These are phyloP conservation scores for Carallia pectinifolia DNA, from an alignment of 345 rosid species.

Conservation along the genomic window DNA sequence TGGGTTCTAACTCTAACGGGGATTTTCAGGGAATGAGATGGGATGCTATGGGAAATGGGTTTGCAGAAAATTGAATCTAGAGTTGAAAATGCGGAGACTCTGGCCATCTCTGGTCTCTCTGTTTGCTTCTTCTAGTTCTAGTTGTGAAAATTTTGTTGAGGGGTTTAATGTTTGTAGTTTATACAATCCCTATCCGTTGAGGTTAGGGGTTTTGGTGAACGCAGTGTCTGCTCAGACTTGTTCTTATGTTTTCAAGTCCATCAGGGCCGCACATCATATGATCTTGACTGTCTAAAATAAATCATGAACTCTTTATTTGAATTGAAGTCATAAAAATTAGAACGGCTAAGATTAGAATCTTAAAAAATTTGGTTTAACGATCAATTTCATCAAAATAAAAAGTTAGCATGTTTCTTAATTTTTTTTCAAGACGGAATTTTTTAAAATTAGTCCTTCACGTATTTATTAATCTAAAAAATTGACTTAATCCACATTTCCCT, in stretches of 20 bases:
- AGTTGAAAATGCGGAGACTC: slow-evolving; percentile 19
- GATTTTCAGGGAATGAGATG: not conserved
- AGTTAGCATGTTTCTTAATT: no score
- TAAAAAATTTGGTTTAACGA: no score
- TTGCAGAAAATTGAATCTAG: slow-evolving; percentile 8
- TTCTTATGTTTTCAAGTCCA: not conserved
- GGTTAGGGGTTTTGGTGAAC: not conserved
- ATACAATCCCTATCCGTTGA: not conserved
- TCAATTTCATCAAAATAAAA: no score
- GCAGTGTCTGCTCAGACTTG: not conserved
- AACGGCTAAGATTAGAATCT: no score
- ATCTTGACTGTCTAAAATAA: no score
- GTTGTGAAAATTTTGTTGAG: not conserved
- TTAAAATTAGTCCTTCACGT: no score
- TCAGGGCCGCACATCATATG: not conserved
- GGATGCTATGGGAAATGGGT: slow-evolving; percentile 11
- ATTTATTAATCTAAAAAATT: no score
- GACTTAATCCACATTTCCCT: no score
- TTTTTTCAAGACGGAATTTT: no score
- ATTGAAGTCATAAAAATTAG: no score
- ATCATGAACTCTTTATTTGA: no score
- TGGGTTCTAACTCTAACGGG: not conserved
- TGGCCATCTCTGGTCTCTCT: slow-evolving; percentile 16
- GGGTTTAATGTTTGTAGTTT: not conserved
- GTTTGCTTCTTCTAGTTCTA: not conserved